Evolutionary conservation across 1,284 basidiomycete species (phyloP), one percentile per base, ranked within the genome.

Genomic region (Puccinia horiana): DNA sequence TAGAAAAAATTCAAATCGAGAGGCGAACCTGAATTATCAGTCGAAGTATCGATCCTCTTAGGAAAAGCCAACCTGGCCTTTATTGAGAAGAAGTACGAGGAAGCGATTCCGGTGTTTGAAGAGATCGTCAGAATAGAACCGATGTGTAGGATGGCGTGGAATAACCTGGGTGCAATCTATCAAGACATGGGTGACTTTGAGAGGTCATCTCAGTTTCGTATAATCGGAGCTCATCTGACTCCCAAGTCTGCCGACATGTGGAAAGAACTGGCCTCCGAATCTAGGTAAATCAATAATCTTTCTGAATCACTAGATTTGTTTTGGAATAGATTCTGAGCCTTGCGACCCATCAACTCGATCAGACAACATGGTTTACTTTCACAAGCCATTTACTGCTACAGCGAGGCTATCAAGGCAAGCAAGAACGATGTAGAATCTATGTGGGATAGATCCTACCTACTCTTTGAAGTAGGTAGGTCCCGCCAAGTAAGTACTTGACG

Each of bases 101-200:
- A 92, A 84, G 92, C 94, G 0, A 92, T 94, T 49, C 90, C 91
- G 32, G 90, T 92, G 65, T 93, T 96, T 90, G 91, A 93, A 86
- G 94, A 98, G 86, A 93, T 98, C 84, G 95, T 98, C 82, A 91
- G 94, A 12, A 94, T 96, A 81, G 96, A 98, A 86, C 94, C 95
- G 1, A 91, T 93, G 47, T 93, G 94, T 12, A 89, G 90, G 5
- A 88, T 91, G 4, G 94, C 95, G 0, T 98, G 96, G 95, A 90
- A 91, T 12, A 93, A 95, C 0, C 90, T 97, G 3, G 84, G 85
- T 2, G 84, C 85, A 6, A 86, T 87, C 70, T 85, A 85, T 52
- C 84, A 85, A 65, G 86, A 86, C 84, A 88, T 91, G 84, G 89
- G 89, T 0, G 91, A 96, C 82, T 86, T 88, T 2, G 90, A 92